Percentiles rank a stretch among this genome's conserved stretches.
phyloP scores from a whole-genome alignment of 2,329 filamentous ascomycete genomes.

The Thermomyces lanuginosus region DNA sequence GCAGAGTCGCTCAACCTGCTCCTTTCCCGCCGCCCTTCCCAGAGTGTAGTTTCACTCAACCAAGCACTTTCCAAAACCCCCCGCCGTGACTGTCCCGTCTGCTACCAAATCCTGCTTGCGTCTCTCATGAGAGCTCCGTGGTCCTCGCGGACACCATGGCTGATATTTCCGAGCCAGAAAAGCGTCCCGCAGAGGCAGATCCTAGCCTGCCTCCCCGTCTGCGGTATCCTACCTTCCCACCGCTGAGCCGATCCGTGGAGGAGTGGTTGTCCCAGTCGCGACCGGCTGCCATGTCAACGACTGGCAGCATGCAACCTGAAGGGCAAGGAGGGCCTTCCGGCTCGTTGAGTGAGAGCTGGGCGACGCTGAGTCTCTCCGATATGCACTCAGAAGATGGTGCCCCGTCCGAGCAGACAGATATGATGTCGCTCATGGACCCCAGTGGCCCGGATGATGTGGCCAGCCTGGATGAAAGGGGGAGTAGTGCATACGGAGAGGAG shows the following conservation, averaged over 20 bases:
- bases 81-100: too few species aligned
- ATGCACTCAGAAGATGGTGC: conserved; percentile 29
- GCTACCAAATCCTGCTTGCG: conserved; percentile 4
- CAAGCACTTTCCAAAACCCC: too few species aligned
- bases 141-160: conserved; percentile 14
- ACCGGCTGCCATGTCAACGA: conserved; percentile 23
- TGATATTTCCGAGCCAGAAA: conserved; percentile 20
- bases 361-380: conserved; percentile 28
- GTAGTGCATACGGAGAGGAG: conserved; percentile 19
- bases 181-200: conserved; percentile 13
- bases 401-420: conserved; percentile 29
- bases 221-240: conserved; percentile 27
- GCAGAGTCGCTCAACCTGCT: too few species aligned
- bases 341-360: conserved; percentile 31
- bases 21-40: too few species aligned
- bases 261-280: conserved; percentile 27
- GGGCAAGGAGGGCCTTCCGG: conserved; percentile 12
- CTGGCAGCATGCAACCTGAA: conserved; percentile 16
- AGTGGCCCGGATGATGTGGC: conserved; percentile 28
- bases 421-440: conserved; percentile 27
- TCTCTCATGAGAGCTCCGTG: conserved; percentile 8
- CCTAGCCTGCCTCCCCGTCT: conserved; percentile 16
- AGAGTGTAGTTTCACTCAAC: too few species aligned
- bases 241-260: conserved; percentile 23
- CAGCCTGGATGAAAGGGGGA: conserved; percentile 26